These are phyloP conservation scores for Sphagnum magellanicum DNA, from an alignment of 228 moss, liverwort and hornwort species.

Conservation along the genomic window DNA sequence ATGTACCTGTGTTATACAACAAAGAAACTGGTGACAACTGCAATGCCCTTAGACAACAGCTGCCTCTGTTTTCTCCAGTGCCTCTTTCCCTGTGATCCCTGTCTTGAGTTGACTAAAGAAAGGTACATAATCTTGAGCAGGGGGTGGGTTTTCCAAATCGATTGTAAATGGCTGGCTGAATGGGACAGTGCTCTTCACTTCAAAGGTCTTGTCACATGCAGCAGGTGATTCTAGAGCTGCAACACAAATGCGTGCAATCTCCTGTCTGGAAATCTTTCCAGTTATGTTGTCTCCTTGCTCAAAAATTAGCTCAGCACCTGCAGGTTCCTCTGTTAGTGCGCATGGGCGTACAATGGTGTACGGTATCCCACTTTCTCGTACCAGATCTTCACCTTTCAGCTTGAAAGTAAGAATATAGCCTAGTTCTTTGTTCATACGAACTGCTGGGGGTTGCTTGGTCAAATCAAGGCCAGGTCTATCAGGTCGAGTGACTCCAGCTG, in stretches of 20 bases:
- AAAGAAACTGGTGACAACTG: too few species aligned
- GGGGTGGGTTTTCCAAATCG: conserved; percentile 51
- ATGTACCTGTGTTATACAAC: too few species aligned
- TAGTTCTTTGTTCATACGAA: conserved; percentile 86
- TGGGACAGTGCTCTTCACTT: conserved; percentile 93
- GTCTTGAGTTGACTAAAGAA: conserved; percentile 42
- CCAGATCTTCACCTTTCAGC: conserved; percentile 79
- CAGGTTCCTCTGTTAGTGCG: conserved; percentile 96
- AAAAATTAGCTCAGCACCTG: conserved; percentile 80
- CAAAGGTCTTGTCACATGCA: conserved; percentile 72
- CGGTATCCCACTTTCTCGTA: conserved; percentile 76
- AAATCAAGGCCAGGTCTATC: conserved; percentile 85
- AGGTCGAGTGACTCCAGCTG: conserved; percentile 83
- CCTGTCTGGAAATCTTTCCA: conserved; percentile 78
- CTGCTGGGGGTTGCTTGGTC: conserved; percentile 91
- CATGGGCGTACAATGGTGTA: conserved; percentile 67
- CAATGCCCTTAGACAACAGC: not conserved
- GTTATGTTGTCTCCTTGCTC: conserved; percentile 90
- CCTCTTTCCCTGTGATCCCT: conserved; percentile 82
- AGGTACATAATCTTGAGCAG: conserved; percentile 42
- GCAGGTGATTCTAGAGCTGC: conserved; percentile 50
- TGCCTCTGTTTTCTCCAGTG: conserved; percentile 18
- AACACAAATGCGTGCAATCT: conserved; percentile 68
- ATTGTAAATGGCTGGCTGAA: conserved; percentile 76
- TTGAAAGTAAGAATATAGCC: conserved; percentile 81